Conservation (phyloP, 768 basidiomycete genomes). For the Phanerochaete sordida region DNA sequence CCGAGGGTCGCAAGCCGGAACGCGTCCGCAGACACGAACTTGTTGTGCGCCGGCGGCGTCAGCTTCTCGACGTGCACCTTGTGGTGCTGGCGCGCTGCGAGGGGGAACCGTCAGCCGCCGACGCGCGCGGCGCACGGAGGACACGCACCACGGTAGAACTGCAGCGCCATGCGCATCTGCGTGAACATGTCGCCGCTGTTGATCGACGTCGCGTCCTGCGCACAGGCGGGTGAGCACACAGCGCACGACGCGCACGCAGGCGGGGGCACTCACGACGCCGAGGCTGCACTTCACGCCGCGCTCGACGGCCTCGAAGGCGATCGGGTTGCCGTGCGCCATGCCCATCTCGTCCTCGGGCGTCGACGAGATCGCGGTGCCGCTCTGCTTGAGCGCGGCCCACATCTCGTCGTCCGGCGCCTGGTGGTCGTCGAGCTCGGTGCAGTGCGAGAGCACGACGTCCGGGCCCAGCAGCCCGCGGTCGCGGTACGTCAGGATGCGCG, state of each 20-base stretch:
- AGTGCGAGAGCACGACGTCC: slow-evolving; percentile 28
- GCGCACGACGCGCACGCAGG: not conserved
- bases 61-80: slow-evolving; percentile 11
- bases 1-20: slow-evolving; percentile 28
- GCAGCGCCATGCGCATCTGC: slow-evolving; percentile 27
- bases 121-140: not conserved
- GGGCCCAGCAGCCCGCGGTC: slow-evolving; percentile 25
- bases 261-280: slow-evolving; percentile 19
- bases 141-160: slow-evolving; percentile 24
- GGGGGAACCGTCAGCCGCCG: not conserved
- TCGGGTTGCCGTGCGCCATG: slow-evolving; percentile 30
- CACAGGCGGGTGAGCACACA: not conserved
- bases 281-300: slow-evolving; percentile 28
- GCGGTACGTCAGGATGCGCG: slow-evolving; percentile 18
- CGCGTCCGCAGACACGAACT: slow-evolving; percentile 20
- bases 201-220: slow-evolving; percentile 23
- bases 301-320: slow-evolving; percentile 24
- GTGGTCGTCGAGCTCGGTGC: slow-evolving; percentile 23
- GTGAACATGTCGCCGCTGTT: slow-evolving; percentile 28
- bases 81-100: slow-evolving; percentile 19
- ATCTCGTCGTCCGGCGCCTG: slow-evolving; percentile 22
- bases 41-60: slow-evolving; percentile 18
- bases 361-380: slow-evolving; percentile 21
- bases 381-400: slow-evolving; percentile 26
- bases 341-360: slow-evolving; percentile 30